Evolutionary conservation across 2,329 filamentous ascomycete species (phyloP), one percentile per base, ranked within the genome.

Genomic region (Alternaria hordeiaustralica): DNA sequence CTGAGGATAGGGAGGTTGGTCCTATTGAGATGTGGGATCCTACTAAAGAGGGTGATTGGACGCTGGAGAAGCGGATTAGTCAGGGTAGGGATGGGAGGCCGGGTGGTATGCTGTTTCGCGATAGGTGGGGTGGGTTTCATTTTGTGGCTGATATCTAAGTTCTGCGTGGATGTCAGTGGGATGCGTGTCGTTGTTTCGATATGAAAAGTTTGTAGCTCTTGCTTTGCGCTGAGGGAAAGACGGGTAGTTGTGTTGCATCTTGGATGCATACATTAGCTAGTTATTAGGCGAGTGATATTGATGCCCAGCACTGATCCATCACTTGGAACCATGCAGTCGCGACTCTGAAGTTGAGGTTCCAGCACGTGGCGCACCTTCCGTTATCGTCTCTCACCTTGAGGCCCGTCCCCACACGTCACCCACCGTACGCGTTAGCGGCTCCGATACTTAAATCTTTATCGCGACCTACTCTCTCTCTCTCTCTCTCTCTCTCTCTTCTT

Each of bases 21-120:
- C 65, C 70, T 1, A 60, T 74, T 21, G 69, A 74, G 51, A 47
- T 58, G 50, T 72, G 66, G 23, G 21, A 62, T 9, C 11, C 11
- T 18, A 51, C 20, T 2, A 65, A 55, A 50, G 64, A 67, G n/a
- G 64, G 23, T 3, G 68, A 73, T 11, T 74, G 72, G 72, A 57
- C 41, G 11, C 15, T 73, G 30, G 68, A 68, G 59, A 64, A 60
- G 58, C 50, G 66, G 49, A 46, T 72, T 8, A 68, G 65, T 55
- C 26, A 50, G 6, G 61, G 60, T 2, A 36, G 61, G 8, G 58
- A 63, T 36, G 63, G 64, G 11, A 53, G 58, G 21, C 60, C 63
- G 7, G 58, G 64, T 6, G 68, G 70, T 3, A 71, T 68, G 66
- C 15, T 74, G 59, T 74, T 67, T 25, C 51, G 62, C 9, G 64